A percentile compares a stretch with the other conserved stretches of the same genome.
These are phyloP conservation scores for Aspergillus brasiliensis DNA, from an alignment of 2,329 filamentous ascomycete species.

Conservation along the genomic window DNA sequence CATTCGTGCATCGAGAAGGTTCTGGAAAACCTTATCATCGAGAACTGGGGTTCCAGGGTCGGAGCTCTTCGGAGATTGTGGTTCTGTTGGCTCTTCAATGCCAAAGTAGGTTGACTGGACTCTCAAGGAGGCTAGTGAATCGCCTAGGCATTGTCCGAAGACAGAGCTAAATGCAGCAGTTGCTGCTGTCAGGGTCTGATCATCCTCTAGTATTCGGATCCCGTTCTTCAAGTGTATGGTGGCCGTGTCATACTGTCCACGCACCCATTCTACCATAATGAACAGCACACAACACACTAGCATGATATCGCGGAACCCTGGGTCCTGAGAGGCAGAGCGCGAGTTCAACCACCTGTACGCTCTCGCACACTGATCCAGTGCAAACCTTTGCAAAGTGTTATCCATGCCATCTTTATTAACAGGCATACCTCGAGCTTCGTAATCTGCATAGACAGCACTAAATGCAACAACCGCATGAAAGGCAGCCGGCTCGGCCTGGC, in stretches of 20 bases:
- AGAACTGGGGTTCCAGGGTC: not conserved
- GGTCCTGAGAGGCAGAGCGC: not conserved
- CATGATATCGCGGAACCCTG: not conserved
- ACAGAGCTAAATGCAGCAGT: not conserved
- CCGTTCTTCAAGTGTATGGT: not conserved
- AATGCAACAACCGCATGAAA: not conserved
- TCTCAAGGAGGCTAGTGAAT: not conserved
- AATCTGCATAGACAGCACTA: not conserved
- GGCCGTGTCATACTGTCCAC: not conserved
- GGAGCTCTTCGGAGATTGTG: not conserved
- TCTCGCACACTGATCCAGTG: not conserved
- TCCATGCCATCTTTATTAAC: not conserved
- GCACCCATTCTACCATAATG: not conserved
- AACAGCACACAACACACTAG: not conserved
- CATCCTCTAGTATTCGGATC: not conserved
- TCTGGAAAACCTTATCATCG: not conserved
- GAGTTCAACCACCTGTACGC: not conserved
- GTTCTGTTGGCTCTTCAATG: not conserved
- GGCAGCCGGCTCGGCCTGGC: not conserved
- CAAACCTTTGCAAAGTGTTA: not conserved
- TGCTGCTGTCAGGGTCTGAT: not conserved
- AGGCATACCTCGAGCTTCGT: not conserved
- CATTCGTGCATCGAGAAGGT: not conserved
- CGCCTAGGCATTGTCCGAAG: not conserved
- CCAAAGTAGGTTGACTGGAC: not conserved